phyloP scores from a whole-genome alignment of 257 asterid species.

The Ligustrum vulgare region DNA sequence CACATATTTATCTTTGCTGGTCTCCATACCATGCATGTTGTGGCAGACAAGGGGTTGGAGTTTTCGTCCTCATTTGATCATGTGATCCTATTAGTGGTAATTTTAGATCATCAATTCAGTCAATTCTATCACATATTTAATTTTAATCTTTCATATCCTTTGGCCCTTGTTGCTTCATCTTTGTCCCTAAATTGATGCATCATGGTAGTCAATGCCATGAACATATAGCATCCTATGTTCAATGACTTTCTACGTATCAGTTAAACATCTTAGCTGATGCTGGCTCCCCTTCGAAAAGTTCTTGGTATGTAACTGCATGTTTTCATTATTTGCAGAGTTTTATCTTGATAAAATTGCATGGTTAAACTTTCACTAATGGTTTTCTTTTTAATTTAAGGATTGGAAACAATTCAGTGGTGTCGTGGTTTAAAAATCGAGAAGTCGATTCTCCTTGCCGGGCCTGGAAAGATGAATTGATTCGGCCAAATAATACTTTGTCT shows the following conservation, averaged over 20 bases:
- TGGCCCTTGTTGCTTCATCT: neutral
- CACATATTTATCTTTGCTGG: slow-evolving; percentile 81
- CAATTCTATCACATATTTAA: neutral
- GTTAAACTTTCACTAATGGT: neutral
- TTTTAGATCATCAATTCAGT: neutral
- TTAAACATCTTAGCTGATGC: neutral
- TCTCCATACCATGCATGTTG: slow-evolving; percentile 92
- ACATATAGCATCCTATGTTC: neutral
- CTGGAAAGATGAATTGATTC: slow-evolving; percentile 68
- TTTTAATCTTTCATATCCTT: too few species aligned
- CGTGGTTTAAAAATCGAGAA: slow-evolving; percentile 68
- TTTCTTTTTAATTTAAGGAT: slow-evolving; percentile 39
- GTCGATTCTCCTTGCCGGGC: slow-evolving; percentile 85
- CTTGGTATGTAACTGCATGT: neutral
- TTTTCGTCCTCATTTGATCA: too few species aligned
- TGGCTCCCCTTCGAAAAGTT: neutral
- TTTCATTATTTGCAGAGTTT: neutral
- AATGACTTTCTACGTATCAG: neutral
- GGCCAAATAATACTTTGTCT: neutral
- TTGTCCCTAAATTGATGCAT: neutral
- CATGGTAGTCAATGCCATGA: neutral
- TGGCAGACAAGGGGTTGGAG: slow-evolving; percentile 84
- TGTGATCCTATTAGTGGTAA: slow-evolving; percentile 73
- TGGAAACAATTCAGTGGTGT: slow-evolving; percentile 76
- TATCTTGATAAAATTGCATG: neutral